Evolutionary conservation across 768 basidiomycete genomes (phyloP).

Genomic region (Serendipita vermifera): DNA sequence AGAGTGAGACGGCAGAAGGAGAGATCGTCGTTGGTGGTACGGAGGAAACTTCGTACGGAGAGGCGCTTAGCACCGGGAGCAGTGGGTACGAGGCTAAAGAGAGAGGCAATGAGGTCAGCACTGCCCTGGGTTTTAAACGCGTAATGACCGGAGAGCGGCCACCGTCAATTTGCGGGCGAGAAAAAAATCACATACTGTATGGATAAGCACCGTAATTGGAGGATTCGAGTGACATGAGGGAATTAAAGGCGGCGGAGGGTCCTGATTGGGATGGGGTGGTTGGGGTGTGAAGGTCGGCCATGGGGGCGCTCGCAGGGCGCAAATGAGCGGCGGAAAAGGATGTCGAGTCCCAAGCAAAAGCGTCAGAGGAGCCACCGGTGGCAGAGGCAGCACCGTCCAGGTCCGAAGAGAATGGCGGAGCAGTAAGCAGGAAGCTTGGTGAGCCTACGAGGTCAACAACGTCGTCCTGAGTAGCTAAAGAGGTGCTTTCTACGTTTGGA

Average conservation of each 20-base stretch:
- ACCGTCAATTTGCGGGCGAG: not conserved
- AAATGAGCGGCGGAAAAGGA: not conserved
- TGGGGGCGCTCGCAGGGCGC: not conserved
- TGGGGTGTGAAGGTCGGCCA: slow-evolving; percentile 1
- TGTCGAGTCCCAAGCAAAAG: slow-evolving; percentile 6
- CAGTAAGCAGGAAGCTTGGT: not conserved
- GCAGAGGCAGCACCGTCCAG: not conserved
- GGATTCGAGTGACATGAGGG: not conserved
- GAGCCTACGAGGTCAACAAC: not conserved
- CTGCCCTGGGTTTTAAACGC: slow-evolving; percentile 1
- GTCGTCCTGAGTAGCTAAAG: not conserved
- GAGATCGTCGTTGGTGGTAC: not conserved
- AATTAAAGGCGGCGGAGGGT: not conserved
- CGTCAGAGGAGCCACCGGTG: not conserved
- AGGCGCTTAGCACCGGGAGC: not conserved
- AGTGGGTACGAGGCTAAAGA: not conserved
- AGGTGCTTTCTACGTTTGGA: not conserved
- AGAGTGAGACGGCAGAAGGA: not conserved
- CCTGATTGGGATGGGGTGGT: not conserved
- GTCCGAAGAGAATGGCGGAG: not conserved
- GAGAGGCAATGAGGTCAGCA: not conserved
- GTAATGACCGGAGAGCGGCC: not conserved
- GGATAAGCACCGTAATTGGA: not conserved
- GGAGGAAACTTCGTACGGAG: not conserved
- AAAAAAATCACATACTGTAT: not conserved